Evolutionary conservation across 768 basidiomycete genomes (phyloP).

Genomic region (Lentinula detonsa): DNA sequence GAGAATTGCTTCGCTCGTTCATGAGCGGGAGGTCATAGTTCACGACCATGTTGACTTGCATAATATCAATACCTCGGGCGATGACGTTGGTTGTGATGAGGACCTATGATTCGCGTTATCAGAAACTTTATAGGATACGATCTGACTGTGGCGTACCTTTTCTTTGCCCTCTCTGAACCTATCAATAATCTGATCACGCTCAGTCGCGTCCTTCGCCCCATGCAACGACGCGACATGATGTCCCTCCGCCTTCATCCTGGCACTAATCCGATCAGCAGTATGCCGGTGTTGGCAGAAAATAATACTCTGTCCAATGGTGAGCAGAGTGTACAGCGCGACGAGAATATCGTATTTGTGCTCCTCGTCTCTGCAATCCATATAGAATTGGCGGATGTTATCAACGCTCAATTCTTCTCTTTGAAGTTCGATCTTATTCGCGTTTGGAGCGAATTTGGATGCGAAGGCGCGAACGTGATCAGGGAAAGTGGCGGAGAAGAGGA

Average conservation of each 20-base stretch:
- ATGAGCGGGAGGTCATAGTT: constrained; percentile 94
- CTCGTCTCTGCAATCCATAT: constrained; percentile 91
- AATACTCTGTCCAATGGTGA: constrained; percentile 97
- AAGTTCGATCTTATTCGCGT: constrained; percentile 94
- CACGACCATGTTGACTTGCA: constrained; percentile 99
- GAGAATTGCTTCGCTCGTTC: constrained; percentile 55
- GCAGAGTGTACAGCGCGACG: constrained; percentile 79
- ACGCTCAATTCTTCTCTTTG: constrained; percentile 92
- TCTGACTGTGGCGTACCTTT: constrained; percentile 48
- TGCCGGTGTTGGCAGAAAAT: constrained; percentile 94
- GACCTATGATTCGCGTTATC: constrained; percentile 24
- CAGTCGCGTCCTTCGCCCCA: constrained; percentile 84
- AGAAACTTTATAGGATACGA: not conserved
- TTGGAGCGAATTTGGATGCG: constrained; percentile 88
- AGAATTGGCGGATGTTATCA: constrained; percentile 93
- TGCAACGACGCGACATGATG: constrained; percentile 96
- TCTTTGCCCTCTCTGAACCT: constrained; percentile 93
- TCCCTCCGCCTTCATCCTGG: constrained; percentile 86
- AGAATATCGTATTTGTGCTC: constrained; percentile 95
- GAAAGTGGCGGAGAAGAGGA: constrained; percentile 98
- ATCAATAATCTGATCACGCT: constrained; percentile 91
- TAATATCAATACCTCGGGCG: constrained; percentile 95
- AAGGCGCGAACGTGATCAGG: constrained; percentile 90
- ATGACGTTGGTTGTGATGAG: constrained; percentile 99
- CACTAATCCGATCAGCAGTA: constrained; percentile 88